Base-by-base conservation (phyloP, 371 early-diverging fungal species). In the Mucor lusitanicus region DNA sequence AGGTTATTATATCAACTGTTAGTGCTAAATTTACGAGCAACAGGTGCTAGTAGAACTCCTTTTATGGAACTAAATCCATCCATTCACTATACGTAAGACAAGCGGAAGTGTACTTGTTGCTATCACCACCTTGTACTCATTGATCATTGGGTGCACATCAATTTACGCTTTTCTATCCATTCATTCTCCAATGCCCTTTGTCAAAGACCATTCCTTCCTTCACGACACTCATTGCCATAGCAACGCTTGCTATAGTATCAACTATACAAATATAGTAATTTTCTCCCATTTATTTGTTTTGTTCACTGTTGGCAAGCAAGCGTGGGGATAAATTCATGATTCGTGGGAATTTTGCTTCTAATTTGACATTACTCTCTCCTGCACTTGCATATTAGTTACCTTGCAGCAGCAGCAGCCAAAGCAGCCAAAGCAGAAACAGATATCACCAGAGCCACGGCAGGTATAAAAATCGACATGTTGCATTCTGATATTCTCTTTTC, bases 341-440 rank as follows among this genome's bases (percentile, higher is more conserved):
- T 65, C 70, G 70, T 70, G 70, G 62, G 70, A 70, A 65, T 70
- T 70, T 61, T 39, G 8, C 21, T 61, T 30, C 21, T 59, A 15
- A 15, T 59, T 59, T 23, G 59, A 32, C 59, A 37, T 23, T 19
- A 17, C 19, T 59, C 15, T 35, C 58, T 33, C 37, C 37, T 33
- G 23, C 33, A 39, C 27, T 46, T 13, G 23, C 21, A 39, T 58
- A 35, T 37, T 37, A 17, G 40, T 12, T 59, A 17, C 12, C 39
- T 27, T 42, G 39, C 40, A 40, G 23, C 50, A 50, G 27, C 23
- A 53, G 37, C 37, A 35, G 12, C 37, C 9, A 12, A 9, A 35
- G 37, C 37, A 35, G 37, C 37, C 37, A 35, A 35, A 35, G 12
- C 12, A 35, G 12, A 35, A 35, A 12, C 12, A 35, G 37, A 35